Percentiles rank a stretch among this genome's conserved stretches.
phyloP scores from a whole-genome alignment of 2,329 filamentous ascomycete species.

The Colletotrichum eleusines region DNA sequence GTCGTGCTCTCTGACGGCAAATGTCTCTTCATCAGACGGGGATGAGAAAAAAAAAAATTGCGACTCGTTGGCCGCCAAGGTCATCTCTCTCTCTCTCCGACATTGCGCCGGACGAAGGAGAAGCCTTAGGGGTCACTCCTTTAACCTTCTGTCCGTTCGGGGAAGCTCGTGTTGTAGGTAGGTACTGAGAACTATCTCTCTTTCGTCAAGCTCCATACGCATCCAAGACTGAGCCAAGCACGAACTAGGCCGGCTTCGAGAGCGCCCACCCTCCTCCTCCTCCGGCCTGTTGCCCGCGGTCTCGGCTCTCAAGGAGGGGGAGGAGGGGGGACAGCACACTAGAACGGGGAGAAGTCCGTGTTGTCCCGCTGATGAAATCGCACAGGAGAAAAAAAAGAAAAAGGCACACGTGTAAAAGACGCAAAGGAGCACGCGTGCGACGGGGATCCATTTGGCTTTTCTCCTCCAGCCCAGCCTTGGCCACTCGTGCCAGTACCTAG shows the following conservation, averaged over 20 bases:
- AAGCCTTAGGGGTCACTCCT: neutral
- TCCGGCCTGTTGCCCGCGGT: constrained; percentile 4
- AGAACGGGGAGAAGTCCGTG: constrained; percentile 10
- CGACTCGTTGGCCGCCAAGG: neutral
- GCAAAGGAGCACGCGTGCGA: constrained; percentile 2
- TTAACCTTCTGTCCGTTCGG: neutral
- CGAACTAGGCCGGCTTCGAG: neutral
- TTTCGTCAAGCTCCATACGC: neutral
- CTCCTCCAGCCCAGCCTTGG: neutral
- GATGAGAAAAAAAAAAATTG: too few relatives aligned
- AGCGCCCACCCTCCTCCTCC: neutral
- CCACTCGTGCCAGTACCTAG: neutral
- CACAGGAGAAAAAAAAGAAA: neutral
- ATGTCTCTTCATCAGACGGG: neutral
- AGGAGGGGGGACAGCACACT: too few relatives aligned
- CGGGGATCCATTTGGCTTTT: constrained; percentile 1
- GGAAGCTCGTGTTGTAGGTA: constrained; percentile 6
- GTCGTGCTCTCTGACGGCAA: neutral
- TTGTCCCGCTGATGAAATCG: neutral
- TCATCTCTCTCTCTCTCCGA: neutral
- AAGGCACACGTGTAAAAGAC: too few relatives aligned
- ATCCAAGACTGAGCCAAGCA: constrained; percentile 12
- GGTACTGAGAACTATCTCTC: too few relatives aligned
- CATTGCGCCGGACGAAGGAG: neutral
- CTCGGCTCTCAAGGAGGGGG: constrained; percentile 5